Evolutionary conservation across 306 rosid genomes (phyloP).

Genomic region (Dryas drummondii): DNA sequence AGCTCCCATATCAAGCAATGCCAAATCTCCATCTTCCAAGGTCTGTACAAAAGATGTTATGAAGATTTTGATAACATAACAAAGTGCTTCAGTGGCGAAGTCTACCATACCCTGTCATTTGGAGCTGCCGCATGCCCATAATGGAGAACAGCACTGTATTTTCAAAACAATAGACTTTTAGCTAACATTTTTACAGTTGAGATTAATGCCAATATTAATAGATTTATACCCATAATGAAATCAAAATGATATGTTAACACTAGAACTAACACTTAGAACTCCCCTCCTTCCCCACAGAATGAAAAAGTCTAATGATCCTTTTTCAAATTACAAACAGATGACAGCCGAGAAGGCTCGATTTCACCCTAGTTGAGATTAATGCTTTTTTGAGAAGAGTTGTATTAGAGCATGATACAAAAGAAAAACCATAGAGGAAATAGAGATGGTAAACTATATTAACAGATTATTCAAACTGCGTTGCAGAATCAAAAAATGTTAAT

Average conservation of each 20-base stretch:
- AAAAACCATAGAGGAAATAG: not conserved
- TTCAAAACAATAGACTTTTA: constrained; percentile 28
- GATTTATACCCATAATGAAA: not conserved
- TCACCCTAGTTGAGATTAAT: not conserved
- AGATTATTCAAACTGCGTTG: not conserved
- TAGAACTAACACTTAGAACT: not conserved
- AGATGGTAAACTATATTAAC: not conserved
- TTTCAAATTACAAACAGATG: not conserved
- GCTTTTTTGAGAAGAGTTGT: not conserved
- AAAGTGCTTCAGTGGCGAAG: constrained; percentile 11
- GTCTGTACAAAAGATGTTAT: constrained; percentile 44
- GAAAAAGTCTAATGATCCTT: not conserved
- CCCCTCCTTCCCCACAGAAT: not conserved
- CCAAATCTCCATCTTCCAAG: constrained; percentile 86
- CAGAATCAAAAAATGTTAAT: not conserved
- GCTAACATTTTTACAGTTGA: constrained; percentile 22
- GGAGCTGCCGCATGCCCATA: constrained; percentile 98
- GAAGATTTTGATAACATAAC: not conserved
- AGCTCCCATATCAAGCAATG: constrained; percentile 97
- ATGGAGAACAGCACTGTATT: constrained; percentile 84
- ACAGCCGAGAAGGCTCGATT: not conserved
- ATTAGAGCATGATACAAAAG: not conserved
- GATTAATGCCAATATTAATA: not conserved
- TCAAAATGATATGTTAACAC: not conserved
- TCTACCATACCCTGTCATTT: constrained; percentile 65